A percentile compares a stretch with the other conserved stretches of the same genome.
These are phyloP conservation scores for Tetraselmis chui DNA, from an alignment of 139 green algal species.

Conservation along the genomic window DNA sequence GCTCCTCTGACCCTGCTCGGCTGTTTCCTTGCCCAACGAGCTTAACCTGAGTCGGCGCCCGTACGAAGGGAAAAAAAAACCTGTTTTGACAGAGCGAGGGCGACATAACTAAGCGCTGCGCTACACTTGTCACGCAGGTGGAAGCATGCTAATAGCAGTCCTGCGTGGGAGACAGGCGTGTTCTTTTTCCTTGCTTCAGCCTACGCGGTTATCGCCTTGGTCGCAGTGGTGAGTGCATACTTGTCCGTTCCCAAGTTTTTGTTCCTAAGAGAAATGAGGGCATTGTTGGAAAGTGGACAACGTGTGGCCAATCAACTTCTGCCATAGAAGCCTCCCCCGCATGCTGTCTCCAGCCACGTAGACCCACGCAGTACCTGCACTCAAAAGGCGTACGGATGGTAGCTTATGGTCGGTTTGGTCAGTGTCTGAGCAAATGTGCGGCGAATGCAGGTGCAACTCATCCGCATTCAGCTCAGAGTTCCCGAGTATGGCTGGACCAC, in stretches of 20 bases:
- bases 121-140: no score
- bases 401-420: constrained; percentile 35
- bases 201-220: constrained; percentile 27
- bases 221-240: constrained; percentile 8
- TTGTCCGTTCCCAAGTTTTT: neutral
- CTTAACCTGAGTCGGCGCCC: no score
- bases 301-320: neutral
- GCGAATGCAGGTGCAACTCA: constrained; percentile 74
- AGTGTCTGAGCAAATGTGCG: no score
- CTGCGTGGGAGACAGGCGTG: neutral
- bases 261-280: neutral
- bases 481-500: constrained; percentile 99
- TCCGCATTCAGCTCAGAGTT: constrained; percentile 85
- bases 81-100: no score
- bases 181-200: constrained; percentile 18
- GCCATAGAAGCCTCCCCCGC: constrained; percentile 23
- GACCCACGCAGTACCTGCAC: neutral
- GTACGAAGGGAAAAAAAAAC: no score
- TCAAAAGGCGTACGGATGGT: constrained; percentile 45
- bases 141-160: no score
- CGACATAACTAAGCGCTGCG: no score
- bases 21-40: no score
- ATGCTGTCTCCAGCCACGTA: constrained; percentile 23
- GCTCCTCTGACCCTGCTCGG: no score
- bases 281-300: no score